Evolutionary conservation across 1,284 basidiomycete species (phyloP).

Genomic region (Leccinum cinnamomeum): DNA sequence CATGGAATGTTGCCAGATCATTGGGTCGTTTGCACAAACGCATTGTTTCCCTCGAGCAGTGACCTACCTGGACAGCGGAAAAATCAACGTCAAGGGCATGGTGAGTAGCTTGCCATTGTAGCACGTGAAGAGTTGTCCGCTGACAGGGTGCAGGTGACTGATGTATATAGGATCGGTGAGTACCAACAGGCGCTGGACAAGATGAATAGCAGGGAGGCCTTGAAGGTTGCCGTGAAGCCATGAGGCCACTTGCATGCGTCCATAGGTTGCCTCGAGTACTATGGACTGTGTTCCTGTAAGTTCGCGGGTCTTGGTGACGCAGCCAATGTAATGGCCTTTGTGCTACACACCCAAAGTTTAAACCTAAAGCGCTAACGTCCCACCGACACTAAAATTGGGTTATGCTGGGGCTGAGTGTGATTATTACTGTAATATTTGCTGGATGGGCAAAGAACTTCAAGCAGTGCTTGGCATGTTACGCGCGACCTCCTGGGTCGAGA

Average conservation of each 20-base stretch:
- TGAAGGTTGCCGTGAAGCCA: conserved; percentile 64
- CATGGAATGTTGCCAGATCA: conserved; percentile 50
- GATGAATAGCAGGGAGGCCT: conserved; percentile 68
- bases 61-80: conserved; percentile 79
- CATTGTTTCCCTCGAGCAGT: conserved; percentile 86
- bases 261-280: background rate
- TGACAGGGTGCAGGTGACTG: conserved; percentile 36
- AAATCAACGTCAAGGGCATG: conserved; percentile 81
- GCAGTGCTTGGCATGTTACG: no score
- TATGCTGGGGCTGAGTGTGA: background rate
- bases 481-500: no score
- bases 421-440: no score
- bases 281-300: background rate
- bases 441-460: no score
- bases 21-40: conserved; percentile 82
- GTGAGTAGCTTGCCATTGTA: conserved; percentile 34
- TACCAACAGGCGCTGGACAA: conserved; percentile 82
- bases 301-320: background rate
- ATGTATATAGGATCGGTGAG: conserved; percentile 72
- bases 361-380: no score
- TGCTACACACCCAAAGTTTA: background rate
- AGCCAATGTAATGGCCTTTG: background rate
- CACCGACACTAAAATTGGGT: background rate
- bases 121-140: background rate
- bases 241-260: conserved; percentile 19